A percentile compares a stretch with the other conserved stretches of the same genome.
Evolutionary conservation across 2,329 filamentous ascomycete genomes (phyloP).

Genomic region (Juglanconis oblonga): DNA sequence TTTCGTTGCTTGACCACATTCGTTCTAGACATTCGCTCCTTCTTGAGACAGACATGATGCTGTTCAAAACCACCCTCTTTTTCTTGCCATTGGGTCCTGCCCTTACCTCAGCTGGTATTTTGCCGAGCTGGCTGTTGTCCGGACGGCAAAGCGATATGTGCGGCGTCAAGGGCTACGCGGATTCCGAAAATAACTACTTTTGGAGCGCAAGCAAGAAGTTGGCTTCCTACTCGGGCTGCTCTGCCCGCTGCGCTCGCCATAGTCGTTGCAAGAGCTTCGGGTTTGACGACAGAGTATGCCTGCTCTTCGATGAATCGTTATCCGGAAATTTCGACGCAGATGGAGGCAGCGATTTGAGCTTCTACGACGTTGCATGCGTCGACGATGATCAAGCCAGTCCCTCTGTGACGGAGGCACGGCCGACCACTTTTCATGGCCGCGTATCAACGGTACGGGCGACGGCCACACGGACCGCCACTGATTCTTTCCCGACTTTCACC

Average conservation of each 20-base stretch:
- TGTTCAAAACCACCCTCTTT: background rate
- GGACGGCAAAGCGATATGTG: background rate
- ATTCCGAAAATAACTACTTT: constrained; percentile 2
- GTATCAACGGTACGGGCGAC: background rate
- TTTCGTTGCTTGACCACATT: background rate
- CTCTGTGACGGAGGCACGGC: background rate
- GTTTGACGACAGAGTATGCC: background rate
- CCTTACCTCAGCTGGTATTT: background rate
- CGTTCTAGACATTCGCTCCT: background rate
- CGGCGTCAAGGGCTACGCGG: background rate
- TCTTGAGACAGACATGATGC: background rate
- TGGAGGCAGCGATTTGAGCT: background rate
- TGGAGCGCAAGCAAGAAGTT: constrained; percentile 1
- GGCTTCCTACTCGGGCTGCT: constrained; percentile 4
- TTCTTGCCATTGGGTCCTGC: background rate
- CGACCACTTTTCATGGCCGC: background rate
- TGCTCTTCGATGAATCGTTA: constrained; percentile 3
- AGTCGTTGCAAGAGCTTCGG: constrained; percentile 9
- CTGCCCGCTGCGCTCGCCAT: background rate
- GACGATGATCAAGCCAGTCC: background rate
- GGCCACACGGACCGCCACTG: background rate
- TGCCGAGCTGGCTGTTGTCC: background rate
- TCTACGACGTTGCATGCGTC: constrained; percentile 8
- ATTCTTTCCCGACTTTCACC: background rate
- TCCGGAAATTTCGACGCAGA: background rate